These are phyloP conservation scores for Petrea volubilis DNA, from an alignment of 257 asterid genomes.

Conservation along the genomic window DNA sequence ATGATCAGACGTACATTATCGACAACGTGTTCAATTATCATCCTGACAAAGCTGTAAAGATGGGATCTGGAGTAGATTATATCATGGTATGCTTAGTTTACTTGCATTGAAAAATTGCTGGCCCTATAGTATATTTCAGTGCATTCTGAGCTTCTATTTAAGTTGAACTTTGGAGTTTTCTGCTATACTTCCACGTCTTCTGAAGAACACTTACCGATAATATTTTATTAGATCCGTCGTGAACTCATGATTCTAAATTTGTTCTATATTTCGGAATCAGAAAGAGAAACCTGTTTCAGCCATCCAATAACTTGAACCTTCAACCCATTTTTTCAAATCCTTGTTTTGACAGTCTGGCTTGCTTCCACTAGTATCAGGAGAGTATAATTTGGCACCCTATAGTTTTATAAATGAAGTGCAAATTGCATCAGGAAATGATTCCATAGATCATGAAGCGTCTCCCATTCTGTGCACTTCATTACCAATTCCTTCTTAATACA, in stretches of 20 bases:
- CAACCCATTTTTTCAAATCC: not conserved
- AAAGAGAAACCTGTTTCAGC: not conserved
- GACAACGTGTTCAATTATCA: conserved; percentile 79
- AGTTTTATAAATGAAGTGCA: not conserved
- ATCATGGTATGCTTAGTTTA: conserved; percentile 59
- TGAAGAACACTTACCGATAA: not conserved
- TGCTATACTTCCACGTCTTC: not conserved
- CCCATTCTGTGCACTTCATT: not conserved
- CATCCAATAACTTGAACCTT: not conserved
- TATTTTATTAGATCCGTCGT: conserved; percentile 2
- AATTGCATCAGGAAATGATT: not conserved
- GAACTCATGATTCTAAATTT: not conserved
- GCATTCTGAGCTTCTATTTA: not conserved
- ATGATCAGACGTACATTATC: conserved; percentile 73
- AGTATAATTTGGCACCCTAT: not conserved
- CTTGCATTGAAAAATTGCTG: not conserved
- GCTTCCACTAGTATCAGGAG: not conserved
- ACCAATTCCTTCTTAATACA: not conserved
- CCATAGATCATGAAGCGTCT: not conserved
- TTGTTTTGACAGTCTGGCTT: conserved; percentile 1
- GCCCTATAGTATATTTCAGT: not conserved
- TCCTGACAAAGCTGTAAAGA: conserved; percentile 78
- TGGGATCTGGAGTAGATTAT: conserved; percentile 75
- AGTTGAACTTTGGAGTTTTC: not conserved
- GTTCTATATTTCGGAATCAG: not conserved